These are phyloP conservation scores for Fusarium pseudoanthophilum DNA, from an alignment of 2,329 filamentous ascomycete species.

Conservation along the genomic window DNA sequence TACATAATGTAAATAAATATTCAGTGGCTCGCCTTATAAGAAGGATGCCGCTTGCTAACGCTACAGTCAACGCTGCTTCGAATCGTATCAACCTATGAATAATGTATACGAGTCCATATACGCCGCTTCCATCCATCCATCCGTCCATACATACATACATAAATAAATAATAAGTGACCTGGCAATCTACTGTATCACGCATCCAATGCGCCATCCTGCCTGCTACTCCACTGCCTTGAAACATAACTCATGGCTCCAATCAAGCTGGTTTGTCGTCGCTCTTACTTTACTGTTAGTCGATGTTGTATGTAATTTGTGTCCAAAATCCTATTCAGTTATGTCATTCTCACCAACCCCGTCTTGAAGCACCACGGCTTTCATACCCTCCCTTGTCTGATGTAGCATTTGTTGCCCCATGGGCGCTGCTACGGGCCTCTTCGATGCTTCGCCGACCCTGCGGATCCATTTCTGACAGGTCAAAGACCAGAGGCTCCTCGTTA, in stretches of 20 bases:
- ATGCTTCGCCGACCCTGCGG: conserved; percentile 67
- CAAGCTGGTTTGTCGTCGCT: conserved; percentile 2
- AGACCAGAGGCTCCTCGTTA: conserved; percentile 76
- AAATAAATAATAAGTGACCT: not conserved
- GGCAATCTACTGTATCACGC: conserved; percentile 17
- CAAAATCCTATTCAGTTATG: conserved; percentile 16
- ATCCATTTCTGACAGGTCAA: conserved; percentile 78
- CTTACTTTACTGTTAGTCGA: not conserved
- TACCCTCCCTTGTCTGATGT: conserved; percentile 54
- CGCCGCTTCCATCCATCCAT: conserved; percentile 21
- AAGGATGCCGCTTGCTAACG: not conserved
- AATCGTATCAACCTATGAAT: not conserved
- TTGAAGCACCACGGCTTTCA: conserved; percentile 52
- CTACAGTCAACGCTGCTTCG: conserved; percentile 1
- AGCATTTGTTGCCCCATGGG: conserved; percentile 44
- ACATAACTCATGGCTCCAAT: conserved; percentile 19
- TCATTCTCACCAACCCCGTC: conserved; percentile 51
- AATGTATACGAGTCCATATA: conserved; percentile 25
- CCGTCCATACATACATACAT: not conserved
- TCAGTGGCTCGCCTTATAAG: not conserved
- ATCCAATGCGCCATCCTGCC: conserved; percentile 30
- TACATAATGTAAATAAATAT: not conserved
- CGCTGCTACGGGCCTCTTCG: conserved; percentile 61
- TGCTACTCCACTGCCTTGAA: conserved; percentile 28
- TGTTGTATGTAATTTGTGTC: conserved; percentile 14